A percentile compares a stretch with the other conserved stretches of the same genome.
phyloP scores from a whole-genome alignment of 148 eudicot genomes.

The Fagopyrum tataricum region DNA sequence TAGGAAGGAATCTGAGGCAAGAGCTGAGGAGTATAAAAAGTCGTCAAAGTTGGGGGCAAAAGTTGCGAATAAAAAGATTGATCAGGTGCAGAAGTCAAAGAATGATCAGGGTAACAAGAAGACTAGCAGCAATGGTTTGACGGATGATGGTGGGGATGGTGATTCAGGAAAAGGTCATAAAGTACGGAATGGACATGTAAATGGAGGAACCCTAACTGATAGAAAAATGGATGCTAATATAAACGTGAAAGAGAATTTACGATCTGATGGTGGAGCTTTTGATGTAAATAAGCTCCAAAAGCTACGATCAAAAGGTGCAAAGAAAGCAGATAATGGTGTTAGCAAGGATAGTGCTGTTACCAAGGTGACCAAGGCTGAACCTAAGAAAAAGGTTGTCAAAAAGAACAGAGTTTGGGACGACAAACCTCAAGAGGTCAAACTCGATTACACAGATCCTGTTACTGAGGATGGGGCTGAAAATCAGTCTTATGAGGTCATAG shows the following conservation, averaged over 20 bases:
- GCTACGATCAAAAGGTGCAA: conserved; percentile 63
- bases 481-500: conserved; percentile 35
- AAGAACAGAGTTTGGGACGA: conserved; percentile 97
- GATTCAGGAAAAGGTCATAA: conserved; percentile 41
- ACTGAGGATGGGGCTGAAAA: conserved; percentile 53
- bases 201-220: conserved; percentile 28
- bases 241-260: conserved; percentile 57
- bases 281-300: conserved; percentile 89
- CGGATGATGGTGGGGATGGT: conserved; percentile 44
- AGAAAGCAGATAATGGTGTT: conserved; percentile 56
- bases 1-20: conserved; percentile 85
- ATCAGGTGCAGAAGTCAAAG: conserved; percentile 45
- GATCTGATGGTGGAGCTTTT: conserved; percentile 62
- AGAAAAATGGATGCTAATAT: conserved; percentile 27
- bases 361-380: conserved; percentile 58
- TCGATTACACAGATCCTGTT: conserved; percentile 82
- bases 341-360: conserved; percentile 40
- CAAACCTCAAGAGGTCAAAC: conserved; percentile 47
- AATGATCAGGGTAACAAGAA: conserved; percentile 41
- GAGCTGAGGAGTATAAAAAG: conserved; percentile 85
- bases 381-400: conserved; percentile 70
- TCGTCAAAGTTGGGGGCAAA: conserved; percentile 54
- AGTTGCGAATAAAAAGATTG: conserved; percentile 52
- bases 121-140: conserved; percentile 9
- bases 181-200: conserved; percentile 46